Evolutionary conservation across 1,139 yeast species (phyloP).

Genomic region (Candida gigantensis): DNA sequence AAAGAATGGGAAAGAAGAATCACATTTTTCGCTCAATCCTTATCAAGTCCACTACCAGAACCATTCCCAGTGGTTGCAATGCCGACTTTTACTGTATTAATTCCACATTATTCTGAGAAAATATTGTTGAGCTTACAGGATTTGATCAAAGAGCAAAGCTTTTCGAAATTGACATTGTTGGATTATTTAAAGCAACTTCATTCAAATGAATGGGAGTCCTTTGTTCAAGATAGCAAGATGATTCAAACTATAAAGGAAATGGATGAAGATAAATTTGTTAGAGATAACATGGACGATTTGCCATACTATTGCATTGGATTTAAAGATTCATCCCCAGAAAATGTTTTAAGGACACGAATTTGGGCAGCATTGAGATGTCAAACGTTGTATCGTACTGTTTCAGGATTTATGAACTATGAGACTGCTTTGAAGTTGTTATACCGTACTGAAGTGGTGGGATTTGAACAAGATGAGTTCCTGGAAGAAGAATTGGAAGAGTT

Average conservation of each 20-base stretch:
- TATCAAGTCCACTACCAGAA: constrained; percentile 76
- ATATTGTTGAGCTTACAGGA: constrained; percentile 66
- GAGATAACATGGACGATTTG: constrained; percentile 51
- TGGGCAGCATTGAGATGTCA: constrained; percentile 85
- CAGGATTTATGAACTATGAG: constrained; percentile 74
- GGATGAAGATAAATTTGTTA: constrained; percentile 24
- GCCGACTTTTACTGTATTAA: constrained; percentile 79
- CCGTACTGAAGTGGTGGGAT: constrained; percentile 60
- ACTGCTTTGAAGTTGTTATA: constrained; percentile 68
- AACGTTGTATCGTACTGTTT: constrained; percentile 73
- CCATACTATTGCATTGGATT: constrained; percentile 77
- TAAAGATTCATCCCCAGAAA: constrained; percentile 60
- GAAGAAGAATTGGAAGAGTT: constrained; percentile 50
- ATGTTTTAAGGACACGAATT: constrained; percentile 65
- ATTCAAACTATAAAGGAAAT: constrained; percentile 18
- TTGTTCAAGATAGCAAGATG: constrained; percentile 64
- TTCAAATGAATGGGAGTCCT: constrained; percentile 74
- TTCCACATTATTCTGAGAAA: constrained; percentile 86
- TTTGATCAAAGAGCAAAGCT: constrained; percentile 59
- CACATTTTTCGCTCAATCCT: constrained; percentile 84
- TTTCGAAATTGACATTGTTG: constrained; percentile 64
- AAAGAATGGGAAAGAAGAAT: constrained; percentile 81
- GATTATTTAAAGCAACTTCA: constrained; percentile 74
- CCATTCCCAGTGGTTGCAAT: constrained; percentile 70
- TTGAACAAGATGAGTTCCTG: constrained; percentile 26